Base-by-base conservation (phyloP, 495 filamentous ascomycete species). In the Aspergillus nidulans region DNA sequence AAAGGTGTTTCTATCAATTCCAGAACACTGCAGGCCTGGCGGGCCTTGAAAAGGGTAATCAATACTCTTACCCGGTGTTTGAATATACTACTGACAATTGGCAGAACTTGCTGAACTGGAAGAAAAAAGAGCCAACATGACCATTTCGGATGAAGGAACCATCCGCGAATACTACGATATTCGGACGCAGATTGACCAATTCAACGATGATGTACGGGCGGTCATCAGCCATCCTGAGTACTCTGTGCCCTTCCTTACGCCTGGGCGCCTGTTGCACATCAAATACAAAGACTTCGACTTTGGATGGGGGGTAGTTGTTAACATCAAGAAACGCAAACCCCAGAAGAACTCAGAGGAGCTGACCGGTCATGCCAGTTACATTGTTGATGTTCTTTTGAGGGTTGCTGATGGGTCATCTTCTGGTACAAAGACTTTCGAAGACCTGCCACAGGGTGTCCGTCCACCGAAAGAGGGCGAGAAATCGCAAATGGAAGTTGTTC, bases 1-100 rank as follows among this genome's bases (percentile, higher is more conserved):
- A 96, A 73, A 81, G 85, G 58, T 97, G 95, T 63, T 98, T 98
- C 76, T 95, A 88, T 69, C 95, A 98, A 69, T 98, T 98, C 71
- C 94, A 98, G 68, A 96, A 94, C 60, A 88, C 89, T 8, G 87
- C 90, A 3, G 87, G 86, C 59, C 88, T 96, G 43, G 85, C 88
- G 25, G 77, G 78, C 34, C 75, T 97, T 25, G 94, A 97, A 67
- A 84, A 85, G 59, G 71, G 80, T 80, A 66, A 47, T 64, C 18
- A 18, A 38, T 63, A n/a, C 16, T 6, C 38, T 26, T 46, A 28
- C 20, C 6, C 4, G 24, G 47, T 45, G 6, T 1, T 23, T n/a
- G 19, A 38, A 25, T 34, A 32, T 12, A 21, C 6, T 59, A 30
- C 64, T 77, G 61, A 73, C 56, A n/a, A 5, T 6, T 10, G 12